phyloP scores from a whole-genome alignment of 1,284 basidiomycete genomes.

The Coriolopsis trogii region DNA sequence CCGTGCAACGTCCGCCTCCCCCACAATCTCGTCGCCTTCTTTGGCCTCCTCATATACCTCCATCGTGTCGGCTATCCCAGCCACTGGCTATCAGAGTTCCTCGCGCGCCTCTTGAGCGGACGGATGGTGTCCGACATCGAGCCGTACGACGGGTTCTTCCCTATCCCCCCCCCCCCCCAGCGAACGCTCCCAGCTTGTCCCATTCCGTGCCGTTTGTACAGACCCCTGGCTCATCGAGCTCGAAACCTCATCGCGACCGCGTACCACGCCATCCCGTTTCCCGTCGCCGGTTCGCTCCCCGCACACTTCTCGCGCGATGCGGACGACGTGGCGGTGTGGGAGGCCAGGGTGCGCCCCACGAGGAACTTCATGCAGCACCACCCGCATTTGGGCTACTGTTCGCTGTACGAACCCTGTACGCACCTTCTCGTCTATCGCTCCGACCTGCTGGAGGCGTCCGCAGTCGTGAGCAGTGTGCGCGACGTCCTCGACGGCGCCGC shows the following conservation, averaged over 20 bases:
- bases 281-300: constrained; percentile 21
- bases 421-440: constrained; percentile 30
- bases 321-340: neutral
- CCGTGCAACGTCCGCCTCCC: constrained; percentile 39
- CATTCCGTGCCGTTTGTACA: constrained; percentile 30
- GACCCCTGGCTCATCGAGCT: constrained; percentile 38
- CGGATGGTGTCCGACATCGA: constrained; percentile 31
- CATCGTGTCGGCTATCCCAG: constrained; percentile 38
- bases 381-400: neutral
- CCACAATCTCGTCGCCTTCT: constrained; percentile 40
- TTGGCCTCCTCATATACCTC: constrained; percentile 40
- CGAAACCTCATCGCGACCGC: constrained; percentile 34
- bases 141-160: constrained; percentile 30
- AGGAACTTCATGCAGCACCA: neutral
- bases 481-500: constrained; percentile 16
- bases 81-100: constrained; percentile 40
- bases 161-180: constrained; percentile 34
- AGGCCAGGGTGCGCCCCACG: neutral
- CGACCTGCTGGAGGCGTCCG: constrained; percentile 1
- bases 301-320: neutral
- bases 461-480: constrained; percentile 8
- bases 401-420: constrained; percentile 20
- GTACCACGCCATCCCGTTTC: constrained; percentile 35
- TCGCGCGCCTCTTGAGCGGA: constrained; percentile 33
- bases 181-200: constrained; percentile 25